Conservation (phyloP, 2,329 filamentous ascomycete genomes). For the Sporothrix pallida region DNA sequence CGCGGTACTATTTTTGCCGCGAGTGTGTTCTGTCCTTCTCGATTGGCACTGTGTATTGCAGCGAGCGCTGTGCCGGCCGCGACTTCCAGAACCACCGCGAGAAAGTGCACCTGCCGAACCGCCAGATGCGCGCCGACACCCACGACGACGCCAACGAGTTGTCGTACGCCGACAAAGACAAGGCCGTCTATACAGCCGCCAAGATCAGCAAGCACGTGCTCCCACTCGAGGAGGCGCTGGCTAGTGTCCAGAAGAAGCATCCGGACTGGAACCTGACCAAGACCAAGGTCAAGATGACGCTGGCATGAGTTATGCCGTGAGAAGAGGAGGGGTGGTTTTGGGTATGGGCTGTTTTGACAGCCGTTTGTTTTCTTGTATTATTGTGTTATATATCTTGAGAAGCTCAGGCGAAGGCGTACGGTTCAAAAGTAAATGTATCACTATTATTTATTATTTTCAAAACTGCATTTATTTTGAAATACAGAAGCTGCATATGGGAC, state of each 20-base stretch:
- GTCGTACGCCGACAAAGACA: constrained; percentile 26
- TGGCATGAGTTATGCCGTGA: constrained; percentile 18
- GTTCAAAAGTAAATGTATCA: no score
- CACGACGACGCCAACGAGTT: constrained; percentile 37
- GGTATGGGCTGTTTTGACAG: no score
- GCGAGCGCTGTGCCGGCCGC: constrained; percentile 42
- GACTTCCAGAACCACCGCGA: constrained; percentile 46
- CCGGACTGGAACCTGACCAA: constrained; percentile 37
- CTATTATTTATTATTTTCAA: no score
- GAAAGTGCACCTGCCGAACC: constrained; percentile 42
- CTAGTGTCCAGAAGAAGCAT: constrained; percentile 38
- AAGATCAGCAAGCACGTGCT: constrained; percentile 39
- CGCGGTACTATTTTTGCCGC: constrained; percentile 42
- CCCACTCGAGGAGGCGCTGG: constrained; percentile 34
- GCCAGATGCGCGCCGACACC: constrained; percentile 36
- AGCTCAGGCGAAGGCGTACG: constrained; percentile 8
- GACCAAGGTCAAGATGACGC: constrained; percentile 31
- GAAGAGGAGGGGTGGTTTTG: no score
- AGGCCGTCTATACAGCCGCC: constrained; percentile 35
- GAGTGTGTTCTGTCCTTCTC: constrained; percentile 44
- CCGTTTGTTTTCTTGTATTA: neutral
- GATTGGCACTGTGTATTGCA: constrained; percentile 44
- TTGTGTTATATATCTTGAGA: neutral
- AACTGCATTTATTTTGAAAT: no score
- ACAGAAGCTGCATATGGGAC: no score